Evolutionary conservation across 2,329 filamentous ascomycete genomes (phyloP), one percentile per base, ranked within the genome.

Genomic region (Ploettnerulaceae sp.): DNA sequence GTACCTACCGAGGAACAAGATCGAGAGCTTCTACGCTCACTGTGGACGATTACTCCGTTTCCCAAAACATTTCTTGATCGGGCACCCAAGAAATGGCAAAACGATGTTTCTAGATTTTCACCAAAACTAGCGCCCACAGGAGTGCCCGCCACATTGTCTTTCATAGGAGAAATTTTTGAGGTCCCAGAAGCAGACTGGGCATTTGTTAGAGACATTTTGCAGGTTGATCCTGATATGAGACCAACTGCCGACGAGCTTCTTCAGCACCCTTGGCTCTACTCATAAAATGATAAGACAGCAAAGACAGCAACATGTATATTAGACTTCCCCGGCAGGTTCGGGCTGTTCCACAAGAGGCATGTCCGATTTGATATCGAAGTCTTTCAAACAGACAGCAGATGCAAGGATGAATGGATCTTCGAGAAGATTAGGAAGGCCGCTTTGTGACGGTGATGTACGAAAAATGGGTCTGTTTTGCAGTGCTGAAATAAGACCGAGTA

Each of bases 141-240:
- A 29, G 31, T 24, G 18, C 47, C 47, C 7, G 34, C 42, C 20
- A 49, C 41, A 20, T 45, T 49, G 18, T 41, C 41, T 29, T 45
- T 45, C 29, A 37, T 41, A 36, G 35, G 41, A 35, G 41, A 41
- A 12, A 22, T 46, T 18, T 49, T 49, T 32, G 37, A 37, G 24
- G 28, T 46, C 29, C 47, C 47, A 32, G 20, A 41, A 24, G 17
- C 34, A 37, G 42, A 49, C 37, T 45, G 42, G 37, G 42, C 17
- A 24, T 46, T 49, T 26, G 37, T 42, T 20, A 41, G 35, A 38
- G 41, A 45, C 15, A n/a, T 46, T 25, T 49, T 49, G 24, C 36
- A 45, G 22, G 37, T 49, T 20, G 47, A 49, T 49, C 47, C 47
- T 35, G 42, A 46, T 25, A 26, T 5, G 29, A 41, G 47, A 45